phyloP scores from a whole-genome alignment of 2,329 filamentous ascomycete species.

The Pseudocercospora eumusae region DNA sequence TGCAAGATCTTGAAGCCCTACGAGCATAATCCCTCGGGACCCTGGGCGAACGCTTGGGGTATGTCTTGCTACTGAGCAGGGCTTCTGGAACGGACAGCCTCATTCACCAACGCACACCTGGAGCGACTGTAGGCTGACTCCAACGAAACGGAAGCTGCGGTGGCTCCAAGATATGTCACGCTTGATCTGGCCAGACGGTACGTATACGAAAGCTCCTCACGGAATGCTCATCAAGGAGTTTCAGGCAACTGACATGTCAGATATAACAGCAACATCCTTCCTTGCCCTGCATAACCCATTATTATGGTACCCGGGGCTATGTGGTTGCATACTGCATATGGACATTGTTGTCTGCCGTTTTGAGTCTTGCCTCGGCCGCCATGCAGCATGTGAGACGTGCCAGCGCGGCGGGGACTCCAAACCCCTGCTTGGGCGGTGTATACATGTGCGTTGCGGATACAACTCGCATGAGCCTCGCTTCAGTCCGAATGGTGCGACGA shows the following conservation, averaged over 20 bases:
- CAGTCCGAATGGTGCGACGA: neutral
- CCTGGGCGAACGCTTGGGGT: slow-evolving; percentile 7
- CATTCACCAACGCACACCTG: slow-evolving; percentile 2
- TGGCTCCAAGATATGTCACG: neutral
- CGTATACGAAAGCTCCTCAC: neutral
- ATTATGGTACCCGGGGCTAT: neutral
- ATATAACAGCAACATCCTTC: slow-evolving; percentile 3
- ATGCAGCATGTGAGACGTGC: slow-evolving; percentile 3
- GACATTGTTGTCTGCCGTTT: slow-evolving; percentile 5
- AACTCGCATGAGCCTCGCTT: slow-evolving; percentile 5
- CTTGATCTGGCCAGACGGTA: neutral
- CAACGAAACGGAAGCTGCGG: neutral
- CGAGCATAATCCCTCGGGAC: neutral
- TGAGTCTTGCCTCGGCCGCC: neutral
- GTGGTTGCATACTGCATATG: slow-evolving; percentile 2
- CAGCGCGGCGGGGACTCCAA: neutral
- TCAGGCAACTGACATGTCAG: neutral
- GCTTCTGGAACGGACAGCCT: neutral
- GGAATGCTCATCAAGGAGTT: neutral
- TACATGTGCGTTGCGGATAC: neutral
- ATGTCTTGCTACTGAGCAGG: neutral
- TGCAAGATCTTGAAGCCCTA: neutral
- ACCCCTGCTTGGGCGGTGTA: neutral
- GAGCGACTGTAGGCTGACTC: neutral
- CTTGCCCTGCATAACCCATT: slow-evolving; percentile 4